phyloP scores from a whole-genome alignment of 2,329 filamentous ascomycete genomes.

The Colletotrichum higginsianum region DNA sequence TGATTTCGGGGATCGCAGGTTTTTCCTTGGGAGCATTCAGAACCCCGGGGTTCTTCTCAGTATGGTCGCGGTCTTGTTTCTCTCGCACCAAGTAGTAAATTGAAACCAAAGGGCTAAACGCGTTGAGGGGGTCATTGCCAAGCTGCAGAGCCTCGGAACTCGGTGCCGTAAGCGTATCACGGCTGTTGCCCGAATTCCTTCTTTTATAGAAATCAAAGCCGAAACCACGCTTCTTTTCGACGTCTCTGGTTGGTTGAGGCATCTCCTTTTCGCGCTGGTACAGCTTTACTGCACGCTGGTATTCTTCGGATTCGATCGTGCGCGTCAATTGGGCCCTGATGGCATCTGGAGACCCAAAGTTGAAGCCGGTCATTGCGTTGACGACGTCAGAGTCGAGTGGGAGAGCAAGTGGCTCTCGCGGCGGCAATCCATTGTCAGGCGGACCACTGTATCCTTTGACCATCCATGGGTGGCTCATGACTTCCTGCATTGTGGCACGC shows the following conservation, averaged over 20 bases:
- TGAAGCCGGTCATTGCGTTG: conserved; percentile 96
- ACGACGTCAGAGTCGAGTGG: conserved; percentile 89
- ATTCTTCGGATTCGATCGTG: conserved; percentile 94
- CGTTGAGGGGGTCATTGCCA: conserved; percentile 90
- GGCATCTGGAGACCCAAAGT: conserved; percentile 89
- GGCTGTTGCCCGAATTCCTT: conserved; percentile 88
- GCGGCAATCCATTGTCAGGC: conserved; percentile 90
- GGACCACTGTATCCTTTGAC: conserved; percentile 88
- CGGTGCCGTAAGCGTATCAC: conserved; percentile 87
- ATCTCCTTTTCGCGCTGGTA: conserved; percentile 77
- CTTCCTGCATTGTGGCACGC: conserved; percentile 88
- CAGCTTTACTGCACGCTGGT: conserved; percentile 85
- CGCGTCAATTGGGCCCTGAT: conserved; percentile 87
- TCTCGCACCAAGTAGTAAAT: conserved; percentile 97
- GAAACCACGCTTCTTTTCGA: conserved; percentile 90
- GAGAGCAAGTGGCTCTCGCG: conserved; percentile 86
- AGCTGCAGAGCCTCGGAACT: conserved; percentile 88
- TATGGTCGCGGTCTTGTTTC: conserved; percentile 86
- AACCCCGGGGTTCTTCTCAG: conserved; percentile 65
- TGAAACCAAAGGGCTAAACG: conserved; percentile 91
- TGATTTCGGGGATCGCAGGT: conserved; percentile 77
- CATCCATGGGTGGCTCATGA: conserved; percentile 97
- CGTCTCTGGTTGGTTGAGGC: conserved; percentile 70
- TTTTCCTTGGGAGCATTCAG: conserved; percentile 55
- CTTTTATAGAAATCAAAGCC: conserved; percentile 97